Conservation (phyloP, 1,284 basidiomycete genomes). For the Violaceomyces palustris region DNA sequence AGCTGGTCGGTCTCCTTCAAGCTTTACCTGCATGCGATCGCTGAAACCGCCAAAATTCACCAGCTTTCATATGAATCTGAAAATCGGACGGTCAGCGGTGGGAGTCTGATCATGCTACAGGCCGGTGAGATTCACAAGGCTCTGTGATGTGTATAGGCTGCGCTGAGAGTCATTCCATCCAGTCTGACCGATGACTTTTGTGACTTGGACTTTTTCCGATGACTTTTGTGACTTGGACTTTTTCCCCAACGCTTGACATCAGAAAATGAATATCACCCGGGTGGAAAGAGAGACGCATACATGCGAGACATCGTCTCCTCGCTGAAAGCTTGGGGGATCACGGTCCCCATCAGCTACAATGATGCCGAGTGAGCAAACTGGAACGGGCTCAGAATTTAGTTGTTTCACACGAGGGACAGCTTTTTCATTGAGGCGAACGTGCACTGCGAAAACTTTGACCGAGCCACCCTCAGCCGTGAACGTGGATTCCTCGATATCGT, state of each 20-base stretch:
- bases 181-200: too few relatives aligned
- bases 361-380: constrained; percentile 9
- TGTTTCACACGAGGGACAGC: too few relatives aligned
- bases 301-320: constrained; percentile 14
- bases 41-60: constrained; percentile 61
- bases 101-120: constrained; percentile 34
- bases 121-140: too few relatives aligned
- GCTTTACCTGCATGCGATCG: constrained; percentile 65
- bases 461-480: constrained; percentile 14
- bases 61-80: constrained; percentile 59
- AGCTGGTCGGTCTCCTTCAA: constrained; percentile 68
- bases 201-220: too few relatives aligned
- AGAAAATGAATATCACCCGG: constrained; percentile 51
- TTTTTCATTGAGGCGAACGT: too few relatives aligned
- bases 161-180: not conserved
- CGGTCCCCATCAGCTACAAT: constrained; percentile 38
- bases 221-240: not conserved
- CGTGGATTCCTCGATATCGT: constrained; percentile 51
- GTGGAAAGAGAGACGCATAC: constrained; percentile 37
- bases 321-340: constrained; percentile 22
- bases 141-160: not conserved
- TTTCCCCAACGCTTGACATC: not conserved
- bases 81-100: constrained; percentile 8
- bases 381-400: not conserved
- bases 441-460: too few relatives aligned